Base-by-base conservation (phyloP, 2,329 filamentous ascomycete species). In the Trichoderma sp. region DNA sequence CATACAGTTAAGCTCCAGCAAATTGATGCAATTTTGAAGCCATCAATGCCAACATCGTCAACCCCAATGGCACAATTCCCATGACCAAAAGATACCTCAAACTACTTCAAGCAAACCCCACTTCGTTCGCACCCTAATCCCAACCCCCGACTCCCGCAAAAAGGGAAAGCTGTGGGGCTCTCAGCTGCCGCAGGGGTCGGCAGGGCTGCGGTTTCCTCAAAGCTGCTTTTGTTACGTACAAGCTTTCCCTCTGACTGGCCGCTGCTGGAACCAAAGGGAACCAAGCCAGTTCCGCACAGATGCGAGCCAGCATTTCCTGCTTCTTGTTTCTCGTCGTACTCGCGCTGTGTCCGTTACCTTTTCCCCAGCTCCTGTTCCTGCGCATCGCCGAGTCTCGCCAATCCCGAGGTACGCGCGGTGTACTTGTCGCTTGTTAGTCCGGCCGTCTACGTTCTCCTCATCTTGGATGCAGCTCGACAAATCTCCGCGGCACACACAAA, bases 401-500 rank as follows among this genome's bases (percentile, higher is more conserved):
- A 15, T n/a, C 20, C 36, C 64, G 47, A 30, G 64, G 34, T 67
- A 67, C 64, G 17, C 53, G 47, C 34, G 28, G 32, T 55, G 50
- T 30, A 67, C 50, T 17, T 43, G 50, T 23, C 17, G n/a, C 15
- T 4, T n/a, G 50, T 34, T 53, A 30, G 50, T 20, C 28, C 32
- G 20, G 63, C 30, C 47, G 20, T 28, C 17, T 4, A 11, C 30
- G 11, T 57, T n/a, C 64, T 67, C 63, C 64, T 53, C 64, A 36
- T 57, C 66, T 30, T 43, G 13, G 3, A 13, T 58, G 63, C 43
- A 73, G 73, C 50, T 71, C 71, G 67, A 70, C 74, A 69, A 66
- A 77, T 79, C 77, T 78, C 77, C 77, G 77, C 77, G 77, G 76
- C 73, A 20, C 62, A 20, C 62, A 43, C 39, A 43, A 30, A 9